phyloP scores from a whole-genome alignment of 2,329 filamentous ascomycete species.

The Plectosphaerella plurivora region DNA sequence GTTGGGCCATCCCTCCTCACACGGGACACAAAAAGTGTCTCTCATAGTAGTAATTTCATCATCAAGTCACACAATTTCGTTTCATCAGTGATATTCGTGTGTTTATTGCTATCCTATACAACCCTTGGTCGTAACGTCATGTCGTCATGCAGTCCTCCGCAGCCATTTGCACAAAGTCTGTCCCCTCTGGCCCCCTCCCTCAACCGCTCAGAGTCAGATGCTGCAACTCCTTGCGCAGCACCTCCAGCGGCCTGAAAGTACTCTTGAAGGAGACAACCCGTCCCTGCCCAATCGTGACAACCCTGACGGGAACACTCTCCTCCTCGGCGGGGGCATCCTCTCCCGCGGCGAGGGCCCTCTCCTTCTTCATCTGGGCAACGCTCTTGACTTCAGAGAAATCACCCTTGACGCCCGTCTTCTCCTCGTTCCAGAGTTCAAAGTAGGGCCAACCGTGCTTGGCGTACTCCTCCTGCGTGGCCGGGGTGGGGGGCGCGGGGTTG shows the following conservation, averaged over 20 bases:
- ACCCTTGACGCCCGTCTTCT: slow-evolving; percentile 11
- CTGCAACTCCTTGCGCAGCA: slow-evolving; percentile 6
- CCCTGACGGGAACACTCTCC: slow-evolving; percentile 13
- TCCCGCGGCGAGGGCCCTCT: slow-evolving; percentile 8
- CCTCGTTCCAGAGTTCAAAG: slow-evolving; percentile 20
- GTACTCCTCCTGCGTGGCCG: slow-evolving; percentile 29
- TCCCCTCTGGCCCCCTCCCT: not conserved
- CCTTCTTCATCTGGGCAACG: slow-evolving; percentile 12
- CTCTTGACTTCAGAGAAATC: slow-evolving; percentile 13
- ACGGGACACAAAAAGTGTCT: too few species aligned
- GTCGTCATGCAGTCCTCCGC: too few species aligned
- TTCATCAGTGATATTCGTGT: not conserved
- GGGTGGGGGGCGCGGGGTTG: slow-evolving; percentile 21
- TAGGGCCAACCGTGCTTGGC: slow-evolving; percentile 26
- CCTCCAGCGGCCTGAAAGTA: slow-evolving; percentile 10
- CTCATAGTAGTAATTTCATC: too few species aligned
- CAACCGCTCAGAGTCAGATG: not conserved
- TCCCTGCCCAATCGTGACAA: slow-evolving; percentile 2
- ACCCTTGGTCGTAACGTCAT: too few species aligned
- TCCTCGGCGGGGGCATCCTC: slow-evolving; percentile 3
- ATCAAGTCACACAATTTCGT: too few species aligned
- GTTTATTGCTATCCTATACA: too few species aligned
- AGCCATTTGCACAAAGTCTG: not conserved
- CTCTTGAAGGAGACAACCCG: slow-evolving; percentile 4
- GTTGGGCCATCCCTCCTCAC: too few species aligned